phyloP scores from a whole-genome alignment of 345 rosid genomes.

The Hibiscus trionum region DNA sequence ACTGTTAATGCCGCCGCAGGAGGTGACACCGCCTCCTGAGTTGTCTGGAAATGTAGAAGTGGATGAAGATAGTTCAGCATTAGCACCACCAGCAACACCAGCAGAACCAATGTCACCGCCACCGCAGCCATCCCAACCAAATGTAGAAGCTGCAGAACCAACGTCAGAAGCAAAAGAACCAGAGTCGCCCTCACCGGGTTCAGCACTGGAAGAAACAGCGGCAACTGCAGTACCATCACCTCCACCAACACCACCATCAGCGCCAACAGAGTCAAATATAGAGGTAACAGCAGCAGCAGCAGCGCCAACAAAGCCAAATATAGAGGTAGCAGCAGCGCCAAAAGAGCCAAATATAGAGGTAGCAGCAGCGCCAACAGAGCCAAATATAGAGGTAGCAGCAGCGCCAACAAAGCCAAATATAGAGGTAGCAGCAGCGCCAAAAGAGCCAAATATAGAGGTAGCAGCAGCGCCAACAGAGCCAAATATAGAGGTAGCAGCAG shows the following conservation, averaged over 20 bases:
- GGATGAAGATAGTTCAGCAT: constrained; percentile 9
- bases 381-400: not conserved
- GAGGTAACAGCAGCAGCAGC: not conserved
- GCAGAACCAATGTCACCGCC: not conserved
- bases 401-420: not conserved
- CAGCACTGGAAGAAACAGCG: not conserved
- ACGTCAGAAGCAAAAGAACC: constrained; percentile 4
- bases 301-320: not conserved
- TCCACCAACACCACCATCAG: not conserved
- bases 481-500: not conserved
- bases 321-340: not conserved
- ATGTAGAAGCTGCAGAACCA: not conserved
- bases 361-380: not conserved
- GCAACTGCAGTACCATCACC: not conserved
- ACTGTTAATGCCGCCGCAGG: not conserved
- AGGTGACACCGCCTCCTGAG: not conserved
- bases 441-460: too few relatives aligned
- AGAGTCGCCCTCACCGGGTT: constrained; percentile 11
- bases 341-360: too few relatives aligned
- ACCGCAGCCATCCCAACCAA: constrained; percentile 8
- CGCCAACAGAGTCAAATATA: not conserved
- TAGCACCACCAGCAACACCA: not conserved
- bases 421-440: not conserved
- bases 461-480: not conserved
- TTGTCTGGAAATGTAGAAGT: constrained; percentile 7